Percentiles rank a stretch among this genome's conserved stretches.
Evolutionary conservation across 306 rosid species (phyloP).

Genomic region (Lupinus albus): DNA sequence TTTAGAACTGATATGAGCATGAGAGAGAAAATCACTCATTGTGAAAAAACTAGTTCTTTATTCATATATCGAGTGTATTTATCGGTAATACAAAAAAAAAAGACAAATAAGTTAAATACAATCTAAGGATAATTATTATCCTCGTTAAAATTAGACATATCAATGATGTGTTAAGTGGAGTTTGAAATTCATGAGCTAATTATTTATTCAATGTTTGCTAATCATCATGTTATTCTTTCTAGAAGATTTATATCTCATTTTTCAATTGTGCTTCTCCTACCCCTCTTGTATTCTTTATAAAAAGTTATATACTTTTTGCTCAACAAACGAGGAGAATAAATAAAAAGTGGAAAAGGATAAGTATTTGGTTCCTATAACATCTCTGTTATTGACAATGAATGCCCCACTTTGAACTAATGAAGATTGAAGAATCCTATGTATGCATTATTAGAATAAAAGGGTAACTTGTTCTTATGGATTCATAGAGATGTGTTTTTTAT

Average conservation of each 20-base stretch:
- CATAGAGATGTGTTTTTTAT: background rate
- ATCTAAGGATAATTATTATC: background rate
- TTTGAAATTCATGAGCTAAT: background rate
- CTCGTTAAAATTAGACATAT: background rate
- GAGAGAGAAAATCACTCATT: no score
- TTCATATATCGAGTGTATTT: no score
- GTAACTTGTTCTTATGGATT: background rate
- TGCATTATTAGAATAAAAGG: background rate
- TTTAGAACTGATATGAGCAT: no score
- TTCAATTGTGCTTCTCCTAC: constrained; percentile 22
- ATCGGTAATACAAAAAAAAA: no score
- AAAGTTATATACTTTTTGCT: constrained; percentile 30
- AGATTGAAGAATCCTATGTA: constrained; percentile 47
- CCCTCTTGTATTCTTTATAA: constrained; percentile 17
- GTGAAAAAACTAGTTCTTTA: no score
- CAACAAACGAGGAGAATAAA: constrained; percentile 38
- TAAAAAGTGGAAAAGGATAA: background rate
- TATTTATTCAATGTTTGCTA: constrained; percentile 17
- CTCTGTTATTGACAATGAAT: constrained; percentile 31
- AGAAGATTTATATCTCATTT: constrained; percentile 22
- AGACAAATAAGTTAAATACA: no score
- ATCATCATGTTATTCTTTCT: constrained; percentile 19
- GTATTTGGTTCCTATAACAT: constrained; percentile 18
- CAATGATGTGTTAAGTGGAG: background rate
- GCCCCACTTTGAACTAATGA: constrained; percentile 39